Evolutionary conservation across 2,329 filamentous ascomycete species (phyloP), one percentile per base, ranked within the genome.

Genomic region (Elsinoe fawcettii): DNA sequence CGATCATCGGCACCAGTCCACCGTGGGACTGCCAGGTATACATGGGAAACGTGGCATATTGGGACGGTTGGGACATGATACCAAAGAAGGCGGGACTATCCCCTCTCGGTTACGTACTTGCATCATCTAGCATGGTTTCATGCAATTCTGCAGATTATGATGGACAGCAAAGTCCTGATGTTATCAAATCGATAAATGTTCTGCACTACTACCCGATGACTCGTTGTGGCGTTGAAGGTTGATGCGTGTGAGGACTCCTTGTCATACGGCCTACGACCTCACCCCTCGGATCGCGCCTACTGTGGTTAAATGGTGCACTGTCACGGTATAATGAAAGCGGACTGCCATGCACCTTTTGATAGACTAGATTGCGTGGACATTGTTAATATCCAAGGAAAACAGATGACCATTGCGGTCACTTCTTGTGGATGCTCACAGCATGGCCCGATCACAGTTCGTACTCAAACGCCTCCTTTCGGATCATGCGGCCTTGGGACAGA

Each of bases 31-130:
- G 32, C 20, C 41, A 46, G 41, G 41, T 12, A 46, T 25, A 46
- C 41, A 46, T 9, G n/a, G 20, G 23, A 9, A 23, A 25, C 22
- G 25, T 22, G 20, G 41, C 41, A 46, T 46, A 25, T 22, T 25
- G 20, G 41, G 41, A 46, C 5, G 32, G 18, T 36, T 14, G 12
- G 49, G 20, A 37, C 12, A 37, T 53, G 49, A 53, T 53, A 53
- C 32, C 49, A 14, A 39, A 53, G 30, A 53, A 53, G 34, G 49
- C 30, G 49, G 49, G 32, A 25, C 49, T 14, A 37, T 25, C 49
- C 49, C 49, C 25, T 36, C 20, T 53, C 49, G 34, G 20, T 53
- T n/a, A 36, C 39, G 27, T 46, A 18, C 41, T 34, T 32, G 46
- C 46, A 32, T 32, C 25, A 46, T 46, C 20, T 25, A 46, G 41